Evolutionary conservation across 495 filamentous ascomycete species (phyloP), one percentile per base, ranked within the genome.

Genomic region (Penicillium cosmopolitanum): DNA sequence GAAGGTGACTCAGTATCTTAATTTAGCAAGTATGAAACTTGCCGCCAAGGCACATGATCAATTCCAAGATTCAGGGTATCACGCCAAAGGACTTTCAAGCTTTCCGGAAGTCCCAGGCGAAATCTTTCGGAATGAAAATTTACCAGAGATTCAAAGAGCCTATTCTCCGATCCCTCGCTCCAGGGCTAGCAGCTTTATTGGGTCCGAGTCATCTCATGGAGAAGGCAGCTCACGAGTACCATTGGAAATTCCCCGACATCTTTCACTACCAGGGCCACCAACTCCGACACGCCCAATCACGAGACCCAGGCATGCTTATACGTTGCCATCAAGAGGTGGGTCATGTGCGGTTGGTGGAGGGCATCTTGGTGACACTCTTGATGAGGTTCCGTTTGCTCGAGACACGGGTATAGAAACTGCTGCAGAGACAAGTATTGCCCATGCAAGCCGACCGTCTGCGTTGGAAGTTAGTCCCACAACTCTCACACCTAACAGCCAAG

Each of bases 51-150:
- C 73, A 0, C 66, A 72, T 21, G 66, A 70, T 13, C 67, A 68
- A 19, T 80, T 79, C 54, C 76, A 82, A 60, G 71, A 80, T 31
- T 75, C 72, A 1, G 77, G 76, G 1, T 84, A 84, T 56, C 71
- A 75, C 8, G 70, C 60, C 1, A 73, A 75, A 9, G 66, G 68
- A 38, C 76, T 77, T n/a, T 52, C 69, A 6, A 72, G 74, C 35
- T 85, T 80, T 53, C 82, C 83, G 4, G 72, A 78, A 56, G 72
- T 82, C 5, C 82, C 82, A 2, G 82, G 80, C 5, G 83, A 85
- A 53, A 63, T 62, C 15, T 56, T 72, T 15, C 72, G 80, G 44
- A 84, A 82, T 46, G 33, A 50, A 0, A 51, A 65, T 13, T 67
- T 84, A 4, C n/a, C 60, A 7, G 57, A 72, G 3, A 70, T 82